Evolutionary conservation across 2,329 filamentous ascomycete species (phyloP), one percentile per base, ranked within the genome.

Genomic region (Botrytis sinoallii): DNA sequence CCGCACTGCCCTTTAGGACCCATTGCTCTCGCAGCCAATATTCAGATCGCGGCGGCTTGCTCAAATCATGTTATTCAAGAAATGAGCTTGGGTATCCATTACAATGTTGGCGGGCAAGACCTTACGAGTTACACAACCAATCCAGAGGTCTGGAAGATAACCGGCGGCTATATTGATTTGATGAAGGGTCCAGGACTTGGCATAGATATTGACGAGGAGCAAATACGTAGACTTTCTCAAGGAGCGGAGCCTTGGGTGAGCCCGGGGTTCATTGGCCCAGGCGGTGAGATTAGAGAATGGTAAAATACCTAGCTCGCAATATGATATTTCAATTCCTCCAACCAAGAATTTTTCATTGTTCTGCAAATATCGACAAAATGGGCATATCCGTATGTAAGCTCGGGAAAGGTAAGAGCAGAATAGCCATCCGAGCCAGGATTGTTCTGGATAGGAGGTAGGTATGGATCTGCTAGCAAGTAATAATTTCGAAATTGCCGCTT

Each of bases 21-120:
- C 0, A 91, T 94, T 68, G 91, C 92, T 0, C 83, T 94, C 25
- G 92, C 92, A 0, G 92, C 92, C 0, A 90, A 87, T 72, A 85
- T 93, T 59, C 92, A 94, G 75, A 87, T 94, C 1, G 90, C 89
- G 38, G 84, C 87, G 32, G 84, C 82, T 16, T 88, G 84, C 32
- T 86, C 86, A 32, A 94, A 91, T 81, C 93, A 92, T 79, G 88
- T 87, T 0, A 94, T 94, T 46, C 89, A 93, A 79, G 92, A 94
- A 81, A 94, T 94, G 92, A 91, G 89, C 71, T 79, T 94, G 44
- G 92, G 92, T 0, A 94, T 95, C 77, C 93, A 95, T 80, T 95
- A 94, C 79, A 95, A 95, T 77, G 87, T 86, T 0, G 90, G 88
- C 1, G 85, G 88, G 3, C 85, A 89, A 77, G 91, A 93, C 79